Conservation (phyloP, 345 rosid species). For the Garcia nutans region DNA sequence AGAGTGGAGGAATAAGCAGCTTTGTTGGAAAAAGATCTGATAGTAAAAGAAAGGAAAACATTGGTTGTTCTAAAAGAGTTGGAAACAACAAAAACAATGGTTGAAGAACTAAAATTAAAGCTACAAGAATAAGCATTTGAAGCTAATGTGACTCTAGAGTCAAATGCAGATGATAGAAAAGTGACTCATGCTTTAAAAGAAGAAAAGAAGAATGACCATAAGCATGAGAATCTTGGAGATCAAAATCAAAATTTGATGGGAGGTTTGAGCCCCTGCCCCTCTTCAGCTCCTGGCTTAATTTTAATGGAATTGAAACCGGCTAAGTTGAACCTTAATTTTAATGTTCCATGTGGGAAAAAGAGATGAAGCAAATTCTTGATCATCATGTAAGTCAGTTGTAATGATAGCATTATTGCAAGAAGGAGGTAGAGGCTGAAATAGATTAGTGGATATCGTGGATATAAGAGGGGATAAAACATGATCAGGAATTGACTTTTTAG, state of each 20-base stretch:
- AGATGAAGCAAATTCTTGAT: conserved; percentile 37
- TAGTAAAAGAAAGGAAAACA: conserved; percentile 69
- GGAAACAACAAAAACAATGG: conserved; percentile 55
- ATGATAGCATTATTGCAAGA: conserved; percentile 21
- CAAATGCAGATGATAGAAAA: conserved; percentile 13
- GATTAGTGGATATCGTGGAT: conserved; percentile 50
- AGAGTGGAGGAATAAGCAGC: conserved; percentile 57
- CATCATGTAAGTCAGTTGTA: conserved; percentile 37
- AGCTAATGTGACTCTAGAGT: conserved; percentile 32
- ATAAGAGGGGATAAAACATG: conserved; percentile 35
- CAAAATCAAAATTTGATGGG: conserved; percentile 15
- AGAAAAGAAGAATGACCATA: conserved; percentile 36
- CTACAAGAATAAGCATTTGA: conserved; percentile 56
- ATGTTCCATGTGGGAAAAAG: conserved; percentile 38
- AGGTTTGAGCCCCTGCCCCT: conserved; percentile 30
- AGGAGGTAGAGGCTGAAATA: conserved; percentile 60
- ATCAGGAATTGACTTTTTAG: conserved; percentile 29
- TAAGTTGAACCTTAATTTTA: conserved; percentile 53
- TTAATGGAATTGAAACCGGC: conserved; percentile 81
- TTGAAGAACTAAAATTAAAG: conserved; percentile 57
- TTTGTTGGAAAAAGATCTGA: conserved; percentile 59
- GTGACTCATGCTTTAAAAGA: conserved; percentile 25
- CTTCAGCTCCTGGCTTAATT: conserved; percentile 57
- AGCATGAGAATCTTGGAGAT: conserved; percentile 18
- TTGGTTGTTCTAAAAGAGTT: conserved; percentile 68